Evolutionary conservation across 1,284 basidiomycete species (phyloP), one percentile per base, ranked within the genome.

Genomic region (Sanghuangporus baumii): DNA sequence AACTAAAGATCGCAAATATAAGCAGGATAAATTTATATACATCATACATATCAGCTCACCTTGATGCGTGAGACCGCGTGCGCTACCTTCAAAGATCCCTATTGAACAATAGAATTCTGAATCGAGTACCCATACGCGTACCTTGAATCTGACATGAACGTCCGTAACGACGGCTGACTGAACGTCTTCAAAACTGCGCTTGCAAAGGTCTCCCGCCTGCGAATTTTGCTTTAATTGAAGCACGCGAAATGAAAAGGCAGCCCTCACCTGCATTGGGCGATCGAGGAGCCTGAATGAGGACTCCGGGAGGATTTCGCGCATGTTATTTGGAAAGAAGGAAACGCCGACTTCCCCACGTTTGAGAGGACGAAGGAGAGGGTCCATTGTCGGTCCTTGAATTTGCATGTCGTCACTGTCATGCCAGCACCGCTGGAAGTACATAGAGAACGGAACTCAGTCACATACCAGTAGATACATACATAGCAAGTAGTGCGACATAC

Each of bases 341-440:
- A 95, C 86, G 52, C 91, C 91, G 46, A 95, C 88, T 79, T 96
- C 92, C 57, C 90, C 91, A 60, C 83, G 85, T 60, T 79, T 74
- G 18, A 96, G 81, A n/a, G 86, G 83, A 47, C 91, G 81, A 78
- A 91, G 85, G 58, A 94, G 79, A 12, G 89, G 88, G 71, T 93
- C 89, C 12, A 76, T 72, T 0, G 77, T 77, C 36, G 80, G 80
- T n/a, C 56, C 57, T 23, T 36, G 34, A 6, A 52, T 36, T 23
- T 57, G 59, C 11, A 52, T 23, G 14, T 61, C 88, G 68, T 92
- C 89, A 11, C 84, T 82, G 72, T 93, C 90, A 68, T 91, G 87
- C 90, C 90, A 93, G 70, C 88, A 90, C 71, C 88, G 82, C 89
- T 91, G 26, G 26, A 4, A 5, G 26, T 31, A 31, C 26, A 67